Evolutionary conservation across 2,329 filamentous ascomycete genomes (phyloP).

Genomic region (Fusarium sp.): DNA sequence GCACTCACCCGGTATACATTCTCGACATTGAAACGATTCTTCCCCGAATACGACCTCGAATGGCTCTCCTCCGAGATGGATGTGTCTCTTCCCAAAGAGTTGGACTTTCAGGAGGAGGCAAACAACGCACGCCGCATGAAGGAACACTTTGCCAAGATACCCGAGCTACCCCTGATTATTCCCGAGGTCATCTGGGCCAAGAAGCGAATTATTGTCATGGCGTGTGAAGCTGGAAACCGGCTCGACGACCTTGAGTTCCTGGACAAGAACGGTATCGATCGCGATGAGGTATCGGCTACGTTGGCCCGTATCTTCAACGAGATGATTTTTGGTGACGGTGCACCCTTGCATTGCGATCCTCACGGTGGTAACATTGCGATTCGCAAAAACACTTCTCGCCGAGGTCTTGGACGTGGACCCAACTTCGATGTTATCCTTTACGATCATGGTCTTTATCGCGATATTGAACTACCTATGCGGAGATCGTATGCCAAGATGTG

Average conservation of each 20-base stretch:
- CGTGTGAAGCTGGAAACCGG: conserved; percentile 85
- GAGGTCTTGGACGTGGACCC: conserved; percentile 60
- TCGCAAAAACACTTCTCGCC: conserved; percentile 73
- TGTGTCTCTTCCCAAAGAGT: conserved; percentile 85
- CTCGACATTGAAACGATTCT: conserved; percentile 87
- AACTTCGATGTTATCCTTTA: conserved; percentile 98
- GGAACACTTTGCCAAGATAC: conserved; percentile 81
- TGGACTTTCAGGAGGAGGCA: conserved; percentile 89
- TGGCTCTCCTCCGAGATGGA: conserved; percentile 97
- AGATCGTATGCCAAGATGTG: conserved; percentile 96
- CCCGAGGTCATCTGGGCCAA: conserved; percentile 91
- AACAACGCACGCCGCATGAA: conserved; percentile 83
- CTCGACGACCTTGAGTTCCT: conserved; percentile 90
- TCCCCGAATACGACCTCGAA: conserved; percentile 96
- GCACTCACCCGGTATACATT: conserved; percentile 90
- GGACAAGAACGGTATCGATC: conserved; percentile 86
- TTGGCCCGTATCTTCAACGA: conserved; percentile 96
- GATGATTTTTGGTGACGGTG: conserved; percentile 94
- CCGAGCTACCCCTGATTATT: conserved; percentile 83
- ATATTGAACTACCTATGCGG: conserved; percentile 82
- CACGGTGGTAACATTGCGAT: conserved; percentile 97
- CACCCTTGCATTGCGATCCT: conserved; percentile 94
- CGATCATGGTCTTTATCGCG: conserved; percentile 95
- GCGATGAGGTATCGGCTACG: conserved; percentile 93
- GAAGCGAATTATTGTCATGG: conserved; percentile 93